Percentiles rank a stretch among this genome's conserved stretches.
Conservation (phyloP, 306 rosid species). For the Hylodesmum podocarpum region DNA sequence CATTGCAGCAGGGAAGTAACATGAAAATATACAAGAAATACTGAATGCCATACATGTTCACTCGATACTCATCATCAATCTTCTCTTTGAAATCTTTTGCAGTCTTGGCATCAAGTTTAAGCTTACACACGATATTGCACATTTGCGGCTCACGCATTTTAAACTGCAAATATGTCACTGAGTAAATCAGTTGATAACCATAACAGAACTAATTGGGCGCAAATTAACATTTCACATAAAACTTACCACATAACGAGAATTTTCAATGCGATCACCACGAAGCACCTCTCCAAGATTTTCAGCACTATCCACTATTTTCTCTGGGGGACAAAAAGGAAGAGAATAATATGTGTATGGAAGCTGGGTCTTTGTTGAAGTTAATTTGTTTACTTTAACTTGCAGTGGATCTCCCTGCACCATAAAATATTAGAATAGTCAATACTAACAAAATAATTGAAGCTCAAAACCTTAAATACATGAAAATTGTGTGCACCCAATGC, state of each 20-base stretch:
- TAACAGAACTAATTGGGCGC: neutral
- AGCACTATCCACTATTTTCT: constrained; percentile 77
- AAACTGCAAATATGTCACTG: constrained; percentile 54
- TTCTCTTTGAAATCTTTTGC: constrained; percentile 89
- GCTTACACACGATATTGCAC: constrained; percentile 69
- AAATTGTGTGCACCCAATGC: neutral
- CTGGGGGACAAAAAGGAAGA: constrained; percentile 70
- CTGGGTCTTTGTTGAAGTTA: constrained; percentile 91
- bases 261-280: constrained; percentile 98
- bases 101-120: constrained; percentile 66
- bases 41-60: constrained; percentile 73
- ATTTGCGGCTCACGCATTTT: constrained; percentile 94
- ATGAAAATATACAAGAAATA: neutral
- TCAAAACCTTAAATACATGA: neutral
- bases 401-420: constrained; percentile 76
- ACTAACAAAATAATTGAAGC: neutral
- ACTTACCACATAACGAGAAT: constrained; percentile 82
- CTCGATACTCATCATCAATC: constrained; percentile 93
- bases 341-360: constrained; percentile 93
- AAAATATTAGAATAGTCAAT: constrained; percentile 15
- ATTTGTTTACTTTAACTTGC: constrained; percentile 96
- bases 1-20: neutral
- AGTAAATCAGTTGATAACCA: constrained; percentile 29
- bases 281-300: constrained; percentile 99
- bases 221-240: neutral